Evolutionary conservation across 257 asterid genomes (phyloP).

Genomic region (Cordia subcordata): DNA sequence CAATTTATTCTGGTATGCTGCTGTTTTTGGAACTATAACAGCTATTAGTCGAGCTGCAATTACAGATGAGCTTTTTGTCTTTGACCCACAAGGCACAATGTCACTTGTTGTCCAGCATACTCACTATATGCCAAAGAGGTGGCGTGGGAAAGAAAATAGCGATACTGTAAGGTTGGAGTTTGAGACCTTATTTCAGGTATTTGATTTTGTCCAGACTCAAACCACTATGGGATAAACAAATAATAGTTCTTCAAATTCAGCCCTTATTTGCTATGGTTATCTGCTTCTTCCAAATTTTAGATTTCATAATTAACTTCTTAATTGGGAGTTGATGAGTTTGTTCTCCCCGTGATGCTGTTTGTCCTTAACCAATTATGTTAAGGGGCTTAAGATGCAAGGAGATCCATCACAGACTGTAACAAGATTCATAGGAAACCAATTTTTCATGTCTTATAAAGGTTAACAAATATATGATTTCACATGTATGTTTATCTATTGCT

Average conservation of each 20-base stretch:
- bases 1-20: constrained; percentile 94
- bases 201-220: background rate
- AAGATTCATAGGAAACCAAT: too few species aligned
- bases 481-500: background rate
- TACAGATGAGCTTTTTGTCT: constrained; percentile 74
- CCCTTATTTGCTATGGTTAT: too few species aligned
- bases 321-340: constrained; percentile 1
- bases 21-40: constrained; percentile 94
- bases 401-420: too few species aligned
- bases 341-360: too few species aligned
- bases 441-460: too few species aligned
- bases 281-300: too few species aligned
- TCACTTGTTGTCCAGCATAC: constrained; percentile 82
- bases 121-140: constrained; percentile 91
- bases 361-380: too few species aligned
- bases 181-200: constrained; percentile 94
- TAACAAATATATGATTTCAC: too few species aligned
- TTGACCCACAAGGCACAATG: constrained; percentile 82
- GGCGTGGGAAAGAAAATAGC: constrained; percentile 93
- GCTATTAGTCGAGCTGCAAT: constrained; percentile 92
- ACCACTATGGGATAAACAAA: background rate
- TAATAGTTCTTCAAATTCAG: too few species aligned
- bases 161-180: constrained; percentile 69
- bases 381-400: too few species aligned
- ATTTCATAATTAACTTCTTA: background rate